Evolutionary conservation across 208 protist species (phyloP), one percentile per base, ranked within the genome.

Genomic region (Wallacemonas sp.): DNA sequence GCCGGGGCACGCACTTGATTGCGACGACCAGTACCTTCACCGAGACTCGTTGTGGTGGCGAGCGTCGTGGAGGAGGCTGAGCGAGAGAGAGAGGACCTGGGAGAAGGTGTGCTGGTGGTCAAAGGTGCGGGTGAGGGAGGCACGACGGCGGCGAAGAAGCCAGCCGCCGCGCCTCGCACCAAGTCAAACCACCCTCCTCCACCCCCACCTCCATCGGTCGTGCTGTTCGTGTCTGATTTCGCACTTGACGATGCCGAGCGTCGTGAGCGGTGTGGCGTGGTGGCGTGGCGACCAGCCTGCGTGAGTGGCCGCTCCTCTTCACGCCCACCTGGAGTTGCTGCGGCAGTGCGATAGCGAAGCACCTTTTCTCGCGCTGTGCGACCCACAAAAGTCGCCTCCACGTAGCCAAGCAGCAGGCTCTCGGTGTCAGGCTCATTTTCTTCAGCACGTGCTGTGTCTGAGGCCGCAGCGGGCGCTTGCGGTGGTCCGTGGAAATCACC

Each of bases 101-200:
- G 11, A 36, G 28, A 22, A 30, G 14, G 24, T 30, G 28, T 27
- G 24, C 12, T 6, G 19, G 26, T 5, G 28, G 9, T 58, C 22
- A 33, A 11, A n/a, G 39, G 26, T 11, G 46, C 15, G 11, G 56
- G 56, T 4, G 56, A 62, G 3, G 56, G 56, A 0, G 56, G 41
- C 38, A 49, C 39, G 24, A 62, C 56, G 6, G 56, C 26, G 19
- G 56, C 34, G 39, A 62, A 36, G 26, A 62, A 47, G 5, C 56
- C 56, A 8, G 15, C 38, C 17, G 28, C 56, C 9, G 56, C 56
- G 22, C 31, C 56, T 11, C 56, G 17, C 56, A 62, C 24, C 51
- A 39, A 5, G 51, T 58, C 51, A n/a, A 58, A 38, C 51, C 51
- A 58, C 3, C 51, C 51, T 14, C 51, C 51, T 14, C 51, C 51